Percentiles rank a stretch among this genome's conserved stretches.
Conservation (phyloP, 257 asterid genomes). For the Nyctanthes arbortristis region DNA sequence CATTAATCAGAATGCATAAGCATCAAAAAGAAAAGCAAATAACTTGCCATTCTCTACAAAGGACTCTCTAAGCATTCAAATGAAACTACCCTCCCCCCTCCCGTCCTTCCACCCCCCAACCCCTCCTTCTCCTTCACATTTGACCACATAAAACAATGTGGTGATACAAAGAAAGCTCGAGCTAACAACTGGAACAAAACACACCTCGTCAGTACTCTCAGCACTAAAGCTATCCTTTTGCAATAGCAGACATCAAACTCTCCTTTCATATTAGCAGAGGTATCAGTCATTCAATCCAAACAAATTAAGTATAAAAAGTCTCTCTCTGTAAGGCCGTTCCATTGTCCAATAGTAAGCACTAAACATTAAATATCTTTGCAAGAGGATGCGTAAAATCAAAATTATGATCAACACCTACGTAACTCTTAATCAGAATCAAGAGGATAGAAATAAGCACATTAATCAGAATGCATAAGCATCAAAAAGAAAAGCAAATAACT, state of each 20-base stretch:
- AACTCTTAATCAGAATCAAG: no score
- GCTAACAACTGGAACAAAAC: background rate
- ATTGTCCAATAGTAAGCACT: constrained; percentile 3
- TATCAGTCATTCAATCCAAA: background rate
- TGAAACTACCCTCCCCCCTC: no score
- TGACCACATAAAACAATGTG: background rate
- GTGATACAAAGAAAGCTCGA: background rate
- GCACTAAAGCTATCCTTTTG: constrained; percentile 3
- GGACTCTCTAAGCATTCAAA: no score
- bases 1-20: no score
- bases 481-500: no score
- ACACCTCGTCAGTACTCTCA: background rate
- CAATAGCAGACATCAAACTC: constrained; percentile 9
- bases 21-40: no score
- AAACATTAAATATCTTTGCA: background rate
- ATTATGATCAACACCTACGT: background rate
- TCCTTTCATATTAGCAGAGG: no score
- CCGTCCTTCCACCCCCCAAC: no score
- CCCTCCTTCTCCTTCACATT: no score
- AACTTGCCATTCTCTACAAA: no score
- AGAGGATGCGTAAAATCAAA: background rate
- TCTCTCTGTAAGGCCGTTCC: constrained; percentile 2
- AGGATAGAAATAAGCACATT: no score
- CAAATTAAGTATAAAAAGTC: background rate
- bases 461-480: no score